Conservation (phyloP, 2,329 filamentous ascomycete genomes). For the Dendryphion nanum region DNA sequence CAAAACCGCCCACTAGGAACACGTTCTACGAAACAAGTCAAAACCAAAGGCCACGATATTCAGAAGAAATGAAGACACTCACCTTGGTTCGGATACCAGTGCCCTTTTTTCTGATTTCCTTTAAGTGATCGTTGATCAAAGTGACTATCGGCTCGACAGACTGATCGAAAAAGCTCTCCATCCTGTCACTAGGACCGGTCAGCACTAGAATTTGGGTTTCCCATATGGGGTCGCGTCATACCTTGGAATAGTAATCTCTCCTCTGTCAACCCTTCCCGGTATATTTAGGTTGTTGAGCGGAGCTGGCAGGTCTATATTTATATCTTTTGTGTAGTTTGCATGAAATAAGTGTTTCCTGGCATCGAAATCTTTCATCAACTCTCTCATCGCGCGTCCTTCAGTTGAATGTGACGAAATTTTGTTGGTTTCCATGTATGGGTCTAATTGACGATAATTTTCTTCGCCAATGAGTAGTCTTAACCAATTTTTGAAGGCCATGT, state of each 20-base stretch:
- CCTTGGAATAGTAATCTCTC: conserved; percentile 16
- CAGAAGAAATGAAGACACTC: neutral
- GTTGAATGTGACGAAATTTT: conserved; percentile 16
- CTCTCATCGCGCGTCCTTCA: conserved; percentile 18
- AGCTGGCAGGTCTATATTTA: conserved; percentile 18
- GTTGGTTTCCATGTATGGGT: conserved; percentile 12
- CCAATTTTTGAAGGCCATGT: conserved; percentile 23
- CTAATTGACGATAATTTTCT: conserved; percentile 15
- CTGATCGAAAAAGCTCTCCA: conserved; percentile 22
- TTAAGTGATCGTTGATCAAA: conserved; percentile 19
- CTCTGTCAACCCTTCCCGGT: conserved; percentile 12
- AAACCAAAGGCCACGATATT: neutral
- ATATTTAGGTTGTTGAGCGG: conserved; percentile 14
- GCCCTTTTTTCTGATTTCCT: conserved; percentile 11
- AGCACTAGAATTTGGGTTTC: neutral
- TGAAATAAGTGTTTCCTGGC: conserved; percentile 14
- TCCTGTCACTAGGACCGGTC: conserved; percentile 1
- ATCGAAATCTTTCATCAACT: conserved; percentile 20
- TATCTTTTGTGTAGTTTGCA: conserved; percentile 6
- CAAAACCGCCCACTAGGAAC: conserved; percentile 19
- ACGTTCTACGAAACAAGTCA: conserved; percentile 11
- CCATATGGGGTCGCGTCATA: conserved; percentile 1
- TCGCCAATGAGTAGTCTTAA: conserved; percentile 13
- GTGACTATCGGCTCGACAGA: conserved; percentile 17
- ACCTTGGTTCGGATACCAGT: neutral